Base-by-base conservation (phyloP, 495 filamentous ascomycete genomes). In the Daldinia bambusicola region DNA sequence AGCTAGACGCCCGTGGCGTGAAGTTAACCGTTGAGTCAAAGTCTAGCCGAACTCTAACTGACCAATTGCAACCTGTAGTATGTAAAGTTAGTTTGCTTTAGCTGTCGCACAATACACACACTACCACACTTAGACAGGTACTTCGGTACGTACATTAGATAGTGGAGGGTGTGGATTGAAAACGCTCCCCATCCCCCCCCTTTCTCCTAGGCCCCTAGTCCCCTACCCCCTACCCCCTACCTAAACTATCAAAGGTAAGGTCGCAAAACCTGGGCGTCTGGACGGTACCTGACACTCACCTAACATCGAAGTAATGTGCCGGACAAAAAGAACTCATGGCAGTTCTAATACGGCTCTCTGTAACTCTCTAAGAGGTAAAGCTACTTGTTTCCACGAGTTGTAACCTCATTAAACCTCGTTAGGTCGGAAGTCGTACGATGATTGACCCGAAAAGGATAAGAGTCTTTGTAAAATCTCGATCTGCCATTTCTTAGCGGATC, bases 371-470 rank as follows among this genome's bases (percentile, higher is more conserved):
- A 36, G 34, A 38, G 18, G 18, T 38, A 22, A 32, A 36, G 6
- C 36, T 57, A 14, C 12, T 36, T 31, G 30, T 31, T 31, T 61
- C 45, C 26, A 26, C 14, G 12, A 45, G 4, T 51, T 48, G 30
- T 36, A 20, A 61, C 40, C 18, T 61, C 26, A 36, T 38, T 57
- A 57, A 10, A 51, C 40, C 18, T 61, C 4, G 9, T 38, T 57
- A 57, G 9, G 32, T 38, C 34, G 26, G 34, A 37, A 14, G 31
- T 61, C 58, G 41, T 61, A 61, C 31, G 58, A 61, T 50, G 6
- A 7, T 7, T 32, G 58, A 50, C 58, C 58, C 26, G 36, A 61
- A 48, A 38, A 61, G 58, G 58, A 34, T 61, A 61, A 48, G 58
- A 40, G 55, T 8, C 1, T 40, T 40, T 20, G 36, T 57, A 38